phyloP scores from a whole-genome alignment of 225 moss, liverwort and hornwort species.

The Straminergon stramineum region DNA sequence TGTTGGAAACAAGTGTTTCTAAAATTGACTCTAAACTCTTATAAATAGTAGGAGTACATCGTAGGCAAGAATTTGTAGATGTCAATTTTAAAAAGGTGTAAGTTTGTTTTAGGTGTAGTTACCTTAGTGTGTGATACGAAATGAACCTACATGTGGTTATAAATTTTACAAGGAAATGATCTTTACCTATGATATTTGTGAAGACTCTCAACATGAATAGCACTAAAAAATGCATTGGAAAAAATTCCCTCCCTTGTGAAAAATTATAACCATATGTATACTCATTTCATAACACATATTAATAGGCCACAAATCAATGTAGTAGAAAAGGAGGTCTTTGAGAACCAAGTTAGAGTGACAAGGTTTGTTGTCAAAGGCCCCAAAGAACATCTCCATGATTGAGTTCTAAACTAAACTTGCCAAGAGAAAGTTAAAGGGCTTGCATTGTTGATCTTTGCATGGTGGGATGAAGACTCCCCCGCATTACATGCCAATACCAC shows the following conservation, averaged over 20 bases:
- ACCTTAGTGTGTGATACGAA: fast-evolving
- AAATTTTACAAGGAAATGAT: background rate
- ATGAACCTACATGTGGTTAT: background rate
- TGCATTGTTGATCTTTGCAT: background rate
- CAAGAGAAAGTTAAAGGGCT: too few relatives aligned
- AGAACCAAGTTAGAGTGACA: background rate
- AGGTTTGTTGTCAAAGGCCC: too few relatives aligned
- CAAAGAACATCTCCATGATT: fast-evolving
- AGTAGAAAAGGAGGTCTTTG: background rate
- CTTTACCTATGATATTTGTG: fast-evolving
- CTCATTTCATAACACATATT: background rate
- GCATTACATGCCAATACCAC: background rate
- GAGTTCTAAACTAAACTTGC: too few relatives aligned
- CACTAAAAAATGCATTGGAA: background rate
- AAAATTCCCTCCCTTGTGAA: background rate
- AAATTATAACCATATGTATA: fast-evolving
- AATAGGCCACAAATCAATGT: fast-evolving
- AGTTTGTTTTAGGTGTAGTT: fast-evolving
- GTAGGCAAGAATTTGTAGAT: background rate
- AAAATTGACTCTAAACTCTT: background rate
- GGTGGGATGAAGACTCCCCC: background rate
- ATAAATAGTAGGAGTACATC: too few relatives aligned
- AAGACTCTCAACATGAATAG: background rate
- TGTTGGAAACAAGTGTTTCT: fast-evolving
- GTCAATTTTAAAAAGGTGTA: fast-evolving